phyloP scores from a whole-genome alignment of 768 basidiomycete species.

The Galerina sulciceps region DNA sequence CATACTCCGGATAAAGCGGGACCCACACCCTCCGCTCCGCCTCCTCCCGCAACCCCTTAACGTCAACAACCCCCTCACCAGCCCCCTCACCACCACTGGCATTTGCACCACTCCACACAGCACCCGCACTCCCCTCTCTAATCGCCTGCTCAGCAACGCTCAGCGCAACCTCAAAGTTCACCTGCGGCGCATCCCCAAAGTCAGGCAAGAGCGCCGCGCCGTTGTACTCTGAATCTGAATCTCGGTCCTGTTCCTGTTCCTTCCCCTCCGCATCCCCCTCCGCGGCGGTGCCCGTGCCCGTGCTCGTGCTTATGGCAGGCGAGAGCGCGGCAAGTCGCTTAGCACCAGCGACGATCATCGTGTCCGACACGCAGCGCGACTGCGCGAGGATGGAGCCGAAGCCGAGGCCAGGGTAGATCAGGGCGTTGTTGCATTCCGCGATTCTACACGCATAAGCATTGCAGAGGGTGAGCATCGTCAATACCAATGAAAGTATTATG shows the following conservation, averaged over 20 bases:
- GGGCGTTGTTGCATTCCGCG: conserved; percentile 78
- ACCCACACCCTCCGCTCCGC: conserved; percentile 61
- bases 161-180: conserved; percentile 82
- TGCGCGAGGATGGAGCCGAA: conserved; percentile 76
- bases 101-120: conserved; percentile 47
- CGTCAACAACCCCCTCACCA: too few relatives aligned
- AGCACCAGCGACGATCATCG: conserved; percentile 88
- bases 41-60: conserved; percentile 54
- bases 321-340: conserved; percentile 75
- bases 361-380: conserved; percentile 70
- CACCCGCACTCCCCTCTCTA: conserved; percentile 66
- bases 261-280: too few relatives aligned
- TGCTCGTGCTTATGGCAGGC: conserved; percentile 53
- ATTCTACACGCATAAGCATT: conserved; percentile 50
- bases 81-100: too few relatives aligned
- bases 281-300: too few relatives aligned
- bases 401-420: conserved; percentile 87
- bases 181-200: conserved; percentile 69
- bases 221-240: conserved; percentile 57
- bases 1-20: conserved; percentile 67
- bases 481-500: background rate
- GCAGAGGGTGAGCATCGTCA: background rate
- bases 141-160: conserved; percentile 82
- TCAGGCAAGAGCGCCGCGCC: conserved; percentile 77
- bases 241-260: too few relatives aligned